Percentiles rank a stretch among this genome's conserved stretches.
Evolutionary conservation across 169 alveolate genomes (phyloP).

Genomic region (Toxoplasma gondii): DNA sequence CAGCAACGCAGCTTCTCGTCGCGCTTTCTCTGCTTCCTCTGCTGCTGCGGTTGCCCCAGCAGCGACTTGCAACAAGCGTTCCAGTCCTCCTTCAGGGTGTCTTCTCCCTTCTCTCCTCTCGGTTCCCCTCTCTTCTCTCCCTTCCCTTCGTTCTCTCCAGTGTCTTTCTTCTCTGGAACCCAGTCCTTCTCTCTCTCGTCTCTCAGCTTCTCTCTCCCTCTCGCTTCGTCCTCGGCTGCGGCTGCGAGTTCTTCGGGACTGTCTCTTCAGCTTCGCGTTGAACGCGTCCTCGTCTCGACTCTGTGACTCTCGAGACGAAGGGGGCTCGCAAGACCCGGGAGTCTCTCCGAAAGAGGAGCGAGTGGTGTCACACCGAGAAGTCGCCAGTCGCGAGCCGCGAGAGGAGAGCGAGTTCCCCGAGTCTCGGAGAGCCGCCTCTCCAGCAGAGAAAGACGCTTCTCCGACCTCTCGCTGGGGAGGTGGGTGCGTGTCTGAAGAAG

Average conservation of each 20-base stretch:
- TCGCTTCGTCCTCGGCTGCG: too few species aligned
- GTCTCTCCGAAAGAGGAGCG: too few species aligned
- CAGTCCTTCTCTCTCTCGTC: too few species aligned
- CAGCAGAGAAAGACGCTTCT: neutral
- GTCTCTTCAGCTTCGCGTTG: neutral
- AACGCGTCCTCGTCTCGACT: neutral
- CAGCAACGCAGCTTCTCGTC: neutral
- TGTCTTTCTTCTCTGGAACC: too few species aligned
- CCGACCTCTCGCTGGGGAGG: too few species aligned
- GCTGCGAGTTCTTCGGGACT: neutral
- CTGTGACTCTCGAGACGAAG: too few species aligned
- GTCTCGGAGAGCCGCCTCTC: neutral
- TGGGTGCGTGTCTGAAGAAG: too few species aligned
- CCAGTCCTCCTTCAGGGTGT: neutral
- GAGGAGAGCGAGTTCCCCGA: too few species aligned
- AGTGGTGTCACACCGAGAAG: too few species aligned
- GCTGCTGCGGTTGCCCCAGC: conserved; percentile 5
- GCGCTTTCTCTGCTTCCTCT: neutral
- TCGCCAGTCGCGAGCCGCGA: too few species aligned
- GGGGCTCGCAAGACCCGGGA: too few species aligned
- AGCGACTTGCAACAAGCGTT: neutral
- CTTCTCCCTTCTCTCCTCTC: neutral
- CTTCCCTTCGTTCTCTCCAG: too few species aligned
- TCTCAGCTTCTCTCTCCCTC: neutral
- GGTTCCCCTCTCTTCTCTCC: neutral